phyloP scores from a whole-genome alignment of 441 rosid genomes.

The Mallotus repandus region DNA sequence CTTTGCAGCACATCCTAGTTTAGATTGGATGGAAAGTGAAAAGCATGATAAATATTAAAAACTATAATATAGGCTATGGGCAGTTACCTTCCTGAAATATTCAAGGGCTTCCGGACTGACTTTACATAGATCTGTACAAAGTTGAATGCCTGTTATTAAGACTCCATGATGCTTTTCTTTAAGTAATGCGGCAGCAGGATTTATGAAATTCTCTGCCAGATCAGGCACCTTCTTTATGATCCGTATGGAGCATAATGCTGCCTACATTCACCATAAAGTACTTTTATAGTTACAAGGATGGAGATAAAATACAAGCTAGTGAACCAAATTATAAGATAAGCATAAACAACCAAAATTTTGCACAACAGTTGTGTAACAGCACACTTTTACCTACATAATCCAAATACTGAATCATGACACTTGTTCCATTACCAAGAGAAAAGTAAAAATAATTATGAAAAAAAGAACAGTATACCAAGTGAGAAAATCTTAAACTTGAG shows the following conservation, averaged over 20 bases:
- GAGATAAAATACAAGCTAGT: conserved; percentile 9
- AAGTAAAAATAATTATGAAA: background rate
- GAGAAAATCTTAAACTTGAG: background rate
- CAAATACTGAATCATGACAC: background rate
- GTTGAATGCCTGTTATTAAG: conserved; percentile 91
- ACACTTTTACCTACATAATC: background rate
- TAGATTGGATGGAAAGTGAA: background rate
- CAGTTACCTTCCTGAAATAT: conserved; percentile 79
- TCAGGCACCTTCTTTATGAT: conserved; percentile 97
- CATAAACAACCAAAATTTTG: background rate
- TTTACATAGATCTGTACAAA: conserved; percentile 88
- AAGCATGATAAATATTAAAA: conserved; percentile 8
- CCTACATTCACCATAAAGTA: conserved; percentile 49
- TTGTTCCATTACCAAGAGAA: background rate
- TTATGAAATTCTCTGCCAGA: conserved; percentile 94
- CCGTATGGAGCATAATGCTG: conserved; percentile 93
- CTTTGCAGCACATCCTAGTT: background rate
- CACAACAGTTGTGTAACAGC: background rate
- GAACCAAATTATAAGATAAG: conserved; percentile 8
- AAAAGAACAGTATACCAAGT: background rate
- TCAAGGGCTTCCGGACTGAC: conserved; percentile 86
- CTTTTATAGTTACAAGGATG: conserved; percentile 21
- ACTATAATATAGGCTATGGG: conserved; percentile 17
- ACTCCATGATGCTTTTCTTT: conserved; percentile 99
- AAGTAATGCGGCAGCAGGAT: conserved; percentile 80